Percentiles rank a stretch among this genome's conserved stretches.
Evolutionary conservation across 352 stramenopile genomes (phyloP).

Genomic region (Globisporangium viniferum): DNA sequence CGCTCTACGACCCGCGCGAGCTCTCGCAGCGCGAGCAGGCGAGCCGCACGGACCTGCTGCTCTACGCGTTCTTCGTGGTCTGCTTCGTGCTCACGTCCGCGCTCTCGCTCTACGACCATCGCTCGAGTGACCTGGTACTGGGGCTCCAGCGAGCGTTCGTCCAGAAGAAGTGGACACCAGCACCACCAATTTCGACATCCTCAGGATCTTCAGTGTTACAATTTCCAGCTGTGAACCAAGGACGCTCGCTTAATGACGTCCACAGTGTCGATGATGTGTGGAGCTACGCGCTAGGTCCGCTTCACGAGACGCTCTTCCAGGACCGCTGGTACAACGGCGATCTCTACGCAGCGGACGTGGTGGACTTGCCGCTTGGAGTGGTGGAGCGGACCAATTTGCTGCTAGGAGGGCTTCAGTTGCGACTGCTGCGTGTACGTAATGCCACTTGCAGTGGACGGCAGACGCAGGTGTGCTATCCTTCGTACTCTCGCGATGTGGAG

Average conservation of each 20-base stretch:
- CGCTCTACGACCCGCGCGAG: constrained; percentile 53
- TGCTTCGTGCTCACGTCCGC: constrained; percentile 42
- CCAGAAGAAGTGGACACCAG: background rate
- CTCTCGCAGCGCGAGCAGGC: constrained; percentile 42
- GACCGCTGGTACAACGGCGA: constrained; percentile 61
- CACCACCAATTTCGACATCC: background rate
- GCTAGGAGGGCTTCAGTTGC: constrained; percentile 56
- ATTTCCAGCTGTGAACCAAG: background rate
- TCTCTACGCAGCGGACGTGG: constrained; percentile 31
- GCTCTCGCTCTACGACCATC: constrained; percentile 41
- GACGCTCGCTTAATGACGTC: constrained; percentile 30
- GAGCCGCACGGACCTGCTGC: constrained; percentile 33
- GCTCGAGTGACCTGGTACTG: constrained; percentile 35
- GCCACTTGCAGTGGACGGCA: constrained; percentile 13
- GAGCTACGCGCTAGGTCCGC: constrained; percentile 41
- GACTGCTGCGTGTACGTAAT: constrained; percentile 41
- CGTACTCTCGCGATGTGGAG: constrained; percentile 28
- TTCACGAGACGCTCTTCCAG: constrained; percentile 44
- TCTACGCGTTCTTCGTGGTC: constrained; percentile 47
- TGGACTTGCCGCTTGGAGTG: constrained; percentile 49
- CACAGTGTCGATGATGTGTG: constrained; percentile 47
- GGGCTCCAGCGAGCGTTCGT: constrained; percentile 26
- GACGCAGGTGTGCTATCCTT: constrained; percentile 30
- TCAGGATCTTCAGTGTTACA: background rate
- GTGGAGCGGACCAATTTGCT: constrained; percentile 46